Base-by-base conservation (phyloP, 176 grass and related monocot species). In the Aegilops umbellulata region DNA sequence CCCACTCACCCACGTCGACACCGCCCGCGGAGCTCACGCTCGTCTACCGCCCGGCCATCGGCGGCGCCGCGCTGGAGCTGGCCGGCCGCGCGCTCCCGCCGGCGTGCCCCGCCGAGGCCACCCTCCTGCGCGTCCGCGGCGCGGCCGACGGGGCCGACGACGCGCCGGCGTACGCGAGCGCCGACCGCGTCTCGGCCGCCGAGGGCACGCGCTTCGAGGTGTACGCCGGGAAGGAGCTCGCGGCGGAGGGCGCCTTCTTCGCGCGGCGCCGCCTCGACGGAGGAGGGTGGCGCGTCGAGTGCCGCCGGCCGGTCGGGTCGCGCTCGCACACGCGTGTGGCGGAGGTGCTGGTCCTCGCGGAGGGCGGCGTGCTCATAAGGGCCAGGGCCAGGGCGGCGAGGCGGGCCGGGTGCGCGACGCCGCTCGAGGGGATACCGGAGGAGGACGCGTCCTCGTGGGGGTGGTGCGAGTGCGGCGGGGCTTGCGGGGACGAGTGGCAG, bases 181-280 rank as follows among this genome's bases (percentile, higher is more conserved):
- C 80, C 4, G 88, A 95, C 38, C 90, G 76, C 82, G 83, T 92
- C 68, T 29, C 9, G 64, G 83, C 83, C 5, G 76, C 88, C 63
- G 93, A 92, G 8, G 93, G 86, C 39, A 83, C 84, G 83, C 80
- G 90, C 27, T 92, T 90, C 86, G 88, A 88, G 88, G 88, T 86
- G 76, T 87, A 65, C 83, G 36, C 85, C 12, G 93, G 88, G 1
- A 65, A 69, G 66, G 77, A 71, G 12, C 42, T 65, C 30, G 71
- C 36, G 9, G 86, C 76, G 14, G 74, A 81, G 8, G 88, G 88
- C 49, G 73, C 76, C 57, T 92, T 90, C 1, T 51, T 51, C 83
- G 1, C 24, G 30, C 67, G 87, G 20, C 83, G 65, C 60, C 83
- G 65, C 47, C 15, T 17, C 47, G 68, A 23, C 15, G 74, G 41